Conservation (phyloP, 176 grass and related monocot genomes). For the Hordeum vulgare region MorexV3_pseudomolecules_assembly NC_058523.1:281144411-281144910, state of each 20-base stretch:
- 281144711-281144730: background rate
- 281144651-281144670: constrained; percentile 91
- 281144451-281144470: constrained; percentile 15
- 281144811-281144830: constrained; percentile 4
- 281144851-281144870: constrained; percentile 1
- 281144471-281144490: constrained; percentile 14
- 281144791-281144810: background rate
- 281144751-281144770: constrained; percentile 13
- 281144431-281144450: background rate
- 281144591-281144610: constrained; percentile 77
- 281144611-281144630: constrained; percentile 81
- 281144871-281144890: background rate
- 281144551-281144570: constrained; percentile 92
- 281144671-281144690: constrained; percentile 42
- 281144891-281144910: constrained; percentile 47
- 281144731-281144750: background rate
- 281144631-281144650: constrained; percentile 92
- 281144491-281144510: constrained; percentile 79
- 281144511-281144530: constrained; percentile 90
- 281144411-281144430: background rate
- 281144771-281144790: constrained; percentile 14
- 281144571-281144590: constrained; percentile 63
- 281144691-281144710: background rate
- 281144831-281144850: background rate
- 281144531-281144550: constrained; percentile 84